Evolutionary conservation across 441 rosid species (phyloP), one percentile per base, ranked within the genome.

Genomic region (Corymbia citriodora): DNA sequence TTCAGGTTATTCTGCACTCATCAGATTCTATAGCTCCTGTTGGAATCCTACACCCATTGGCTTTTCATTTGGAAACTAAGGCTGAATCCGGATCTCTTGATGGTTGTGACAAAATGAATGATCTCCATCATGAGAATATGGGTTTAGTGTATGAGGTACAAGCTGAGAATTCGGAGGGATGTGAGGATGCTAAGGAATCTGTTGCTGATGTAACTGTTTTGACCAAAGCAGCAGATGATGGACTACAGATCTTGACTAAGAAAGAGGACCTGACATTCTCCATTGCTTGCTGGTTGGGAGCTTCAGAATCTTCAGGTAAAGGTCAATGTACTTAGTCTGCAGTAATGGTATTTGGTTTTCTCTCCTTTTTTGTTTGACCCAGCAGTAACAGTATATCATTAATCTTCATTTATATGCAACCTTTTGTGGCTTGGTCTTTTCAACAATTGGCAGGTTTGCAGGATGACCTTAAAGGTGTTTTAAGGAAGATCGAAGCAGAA

Each of bases 21-120:
- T 91, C 97, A 79, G 97, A 96, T 94, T 92, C 98, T 72, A 95
- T 98, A 90, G 99, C 99, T 90, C 98, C 99, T 89, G 99, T 97
- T 74, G 99, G 99, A 88, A 94, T 97, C 92, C 93, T 98, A 91
- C 99, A 98, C 92, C 99, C 99, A 45, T 89, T 93, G 89, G 93
- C 89, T 48, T 97, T 95, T 94, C 99, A 96, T 92, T 92, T 97
- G 93, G 99, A 97, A 92, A 93, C 92, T 48, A 97, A 98, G 92
- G 93, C 65, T 52, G 90, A 91, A 27, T 89, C 93, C 54, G 90
- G 25, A 68, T 90, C 93, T 68, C 88, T 89, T 86, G 89, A 88
- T 68, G 89, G 15, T 87, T 53, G 81, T 79, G 90, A 88, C 61
- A 91, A 88, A 91, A 45, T 82, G 61, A 81, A 88, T 86, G 82